Conservation (phyloP, 192 early-diverging fungal genomes). For the Podila clonocystis region DNA sequence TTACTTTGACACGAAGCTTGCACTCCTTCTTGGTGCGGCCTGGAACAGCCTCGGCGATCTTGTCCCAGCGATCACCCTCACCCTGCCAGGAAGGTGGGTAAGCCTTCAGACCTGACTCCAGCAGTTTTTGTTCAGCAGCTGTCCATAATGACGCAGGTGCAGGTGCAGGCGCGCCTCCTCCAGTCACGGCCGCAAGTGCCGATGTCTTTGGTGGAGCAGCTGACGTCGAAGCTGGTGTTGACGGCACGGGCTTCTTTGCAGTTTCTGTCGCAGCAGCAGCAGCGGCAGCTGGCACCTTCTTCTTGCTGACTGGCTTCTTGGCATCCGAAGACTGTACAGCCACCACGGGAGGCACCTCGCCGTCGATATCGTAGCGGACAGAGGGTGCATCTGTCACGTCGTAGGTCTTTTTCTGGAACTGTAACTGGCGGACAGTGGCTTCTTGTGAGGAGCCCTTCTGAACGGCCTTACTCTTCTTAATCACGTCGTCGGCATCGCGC, state of each 20-base stretch:
- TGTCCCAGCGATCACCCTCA: slow-evolving; percentile 72
- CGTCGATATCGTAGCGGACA: slow-evolving; percentile 57
- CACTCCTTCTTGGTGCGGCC: slow-evolving; percentile 73
- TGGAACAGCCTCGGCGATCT: slow-evolving; percentile 64
- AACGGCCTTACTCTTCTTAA: slow-evolving; percentile 74
- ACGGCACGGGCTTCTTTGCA: not conserved
- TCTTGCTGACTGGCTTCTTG: not conserved
- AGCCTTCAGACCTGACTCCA: slow-evolving; percentile 66
- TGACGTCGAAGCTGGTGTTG: not conserved
- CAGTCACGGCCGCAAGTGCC: slow-evolving; percentile 17
- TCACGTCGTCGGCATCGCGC: slow-evolving; percentile 74
- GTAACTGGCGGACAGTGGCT: slow-evolving; percentile 21
- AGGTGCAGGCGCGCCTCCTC: not conserved
- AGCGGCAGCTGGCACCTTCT: not conserved
- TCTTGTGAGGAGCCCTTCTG: slow-evolving; percentile 62
- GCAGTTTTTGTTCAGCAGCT: slow-evolving; percentile 58
- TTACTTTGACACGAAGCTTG: slow-evolving; percentile 69
- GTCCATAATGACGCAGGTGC: slow-evolving; percentile 59
- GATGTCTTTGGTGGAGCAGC: slow-evolving; percentile 14
- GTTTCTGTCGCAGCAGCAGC: not conserved
- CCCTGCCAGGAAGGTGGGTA: slow-evolving; percentile 67
- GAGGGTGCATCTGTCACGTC: slow-evolving; percentile 57
- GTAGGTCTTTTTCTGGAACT: slow-evolving; percentile 39
- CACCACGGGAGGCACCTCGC: slow-evolving; percentile 18
- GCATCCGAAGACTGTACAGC: not conserved